Evolutionary conservation across 768 basidiomycete species (phyloP), one percentile per base, ranked within the genome.

Genomic region (Hypsizygus marmoreus): DNA sequence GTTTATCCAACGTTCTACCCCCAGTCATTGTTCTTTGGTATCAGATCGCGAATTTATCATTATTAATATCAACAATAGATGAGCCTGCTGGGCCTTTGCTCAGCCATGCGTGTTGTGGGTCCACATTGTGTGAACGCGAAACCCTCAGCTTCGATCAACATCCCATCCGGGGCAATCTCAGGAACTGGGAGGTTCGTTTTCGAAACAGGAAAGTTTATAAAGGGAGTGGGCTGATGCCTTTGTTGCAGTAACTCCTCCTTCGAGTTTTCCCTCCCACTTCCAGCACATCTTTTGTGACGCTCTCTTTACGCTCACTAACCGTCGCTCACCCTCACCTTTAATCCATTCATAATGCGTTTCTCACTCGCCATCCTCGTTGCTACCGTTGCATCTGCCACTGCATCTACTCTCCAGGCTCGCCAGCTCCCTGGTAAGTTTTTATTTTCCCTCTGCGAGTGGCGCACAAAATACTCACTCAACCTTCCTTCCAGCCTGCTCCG

Each of bases 301-400:
- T 8, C 36, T 12, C 16, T 20, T 11, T n/a, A 5, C 19, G 4
- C 36, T 17, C 35, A 33, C 47, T 23, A 9, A 26, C 34, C 14
- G 12, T 43, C 25, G 14, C 26, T 35, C 8, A 11, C 29, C 35
- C 19, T 33, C 16, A 20, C 26, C 17, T 17, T 7, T 23, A 17
- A 19, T 14, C 9, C 40, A 42, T 36, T 44, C 53, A 75, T 37
- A 43, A 86, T 86, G 84, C 82, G 75, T 62, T 76, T 78, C 71
- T 63, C 75, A 47, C 31, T 72, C 53, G 60, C 67, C 47, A 45
- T 72, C 47, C 46, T 71, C 51, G 53, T 70, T 59, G 61, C 75
- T 53, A 64, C 69, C 57, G 70, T 70, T 57, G 64, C 72, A 55
- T 66, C 71, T 35, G 67, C 62, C 42, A 63, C 67, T 37, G 70